phyloP scores from a whole-genome alignment of 2,329 filamentous ascomycete genomes.

The Paecilomyces fulvus region DNA sequence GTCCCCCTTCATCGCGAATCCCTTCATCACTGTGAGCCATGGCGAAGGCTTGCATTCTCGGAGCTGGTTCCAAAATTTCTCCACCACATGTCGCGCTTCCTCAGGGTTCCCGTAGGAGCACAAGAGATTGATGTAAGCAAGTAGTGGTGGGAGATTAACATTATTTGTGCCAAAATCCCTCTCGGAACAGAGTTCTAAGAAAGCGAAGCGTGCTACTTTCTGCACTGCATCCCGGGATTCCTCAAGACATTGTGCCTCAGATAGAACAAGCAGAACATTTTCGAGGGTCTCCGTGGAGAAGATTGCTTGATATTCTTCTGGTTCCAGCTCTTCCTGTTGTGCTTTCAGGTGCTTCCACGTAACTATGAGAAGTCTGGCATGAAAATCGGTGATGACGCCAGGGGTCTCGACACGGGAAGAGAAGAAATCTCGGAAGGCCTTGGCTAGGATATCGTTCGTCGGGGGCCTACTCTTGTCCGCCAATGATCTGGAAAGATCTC shows the following conservation, averaged over 20 bases:
- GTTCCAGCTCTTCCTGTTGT: constrained; percentile 21
- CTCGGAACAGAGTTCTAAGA: constrained; percentile 27
- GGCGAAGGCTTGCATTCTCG: constrained; percentile 21
- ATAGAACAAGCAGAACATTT: constrained; percentile 31
- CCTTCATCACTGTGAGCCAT: constrained; percentile 49
- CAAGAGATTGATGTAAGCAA: constrained; percentile 43
- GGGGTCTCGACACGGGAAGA: constrained; percentile 41
- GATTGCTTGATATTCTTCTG: constrained; percentile 25
- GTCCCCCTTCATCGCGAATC: constrained; percentile 52
- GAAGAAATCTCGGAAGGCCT: constrained; percentile 60
- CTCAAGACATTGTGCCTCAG: constrained; percentile 25
- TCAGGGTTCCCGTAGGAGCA: constrained; percentile 47
- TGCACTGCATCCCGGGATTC: constrained; percentile 31
- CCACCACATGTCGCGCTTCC: constrained; percentile 44
- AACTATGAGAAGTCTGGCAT: constrained; percentile 52
- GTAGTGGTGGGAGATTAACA: constrained; percentile 30
- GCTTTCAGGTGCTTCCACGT: constrained; percentile 55
- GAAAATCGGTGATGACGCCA: constrained; percentile 53
- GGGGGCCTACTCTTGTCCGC: constrained; percentile 59
- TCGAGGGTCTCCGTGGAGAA: constrained; percentile 33
- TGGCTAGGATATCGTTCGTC: constrained; percentile 51
- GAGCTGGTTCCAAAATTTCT: constrained; percentile 30
- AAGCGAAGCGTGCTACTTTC: constrained; percentile 31
- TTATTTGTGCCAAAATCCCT: constrained; percentile 34
- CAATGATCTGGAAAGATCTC: constrained; percentile 57